Evolutionary conservation across 495 filamentous ascomycete genomes (phyloP), one percentile per base, ranked within the genome.

Genomic region (Podospora pseudoanserina): DNA sequence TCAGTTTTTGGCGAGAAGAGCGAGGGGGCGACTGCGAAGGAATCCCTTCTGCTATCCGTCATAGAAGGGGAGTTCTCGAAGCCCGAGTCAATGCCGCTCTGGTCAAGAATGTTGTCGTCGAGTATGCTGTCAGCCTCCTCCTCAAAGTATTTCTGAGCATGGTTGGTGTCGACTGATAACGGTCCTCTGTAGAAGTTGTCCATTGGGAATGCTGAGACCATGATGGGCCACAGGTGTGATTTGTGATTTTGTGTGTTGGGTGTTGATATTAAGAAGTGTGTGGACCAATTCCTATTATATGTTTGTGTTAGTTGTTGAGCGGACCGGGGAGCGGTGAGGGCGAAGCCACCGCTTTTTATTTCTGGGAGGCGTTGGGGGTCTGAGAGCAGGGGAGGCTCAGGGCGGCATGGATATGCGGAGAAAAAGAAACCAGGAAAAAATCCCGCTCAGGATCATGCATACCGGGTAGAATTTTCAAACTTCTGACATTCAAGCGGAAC

Each of bases 101-200:
- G 83, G 77, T 93, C 92, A 69, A 94, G 86, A 75, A 94, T 94
- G 81, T 91, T 89, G 58, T 94, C 91, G 80, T 96, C 92, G 70
- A 96, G 82, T 78, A 93, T 90, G 76, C 86, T 90, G 78, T 87
- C 86, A 74, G 92, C 90, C 79, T 94, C 91, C 68, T 94, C 91
- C 70, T 93, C 91, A 69, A 89, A 86, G 81, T 83, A 89, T 71
- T 86, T 85, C 63, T 86, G 82, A 66, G 81, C 76, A 68, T 84
- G 79, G 72, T 70, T 84, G 64, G 88, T 84, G 73, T 91, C 87
- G 77, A 91, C 81, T 44, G 87, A 80, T 72, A 89, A 80, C 68
- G 85, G 84, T 73, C 86, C 80, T 83, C 86, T 82, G 78, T 90
- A 90, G 77, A 83, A 89, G 70, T 89, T 84, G 79, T 80, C 79